phyloP scores from a whole-genome alignment of 2,329 filamentous ascomycete species.

The Dactylellina parvicollis region DNA sequence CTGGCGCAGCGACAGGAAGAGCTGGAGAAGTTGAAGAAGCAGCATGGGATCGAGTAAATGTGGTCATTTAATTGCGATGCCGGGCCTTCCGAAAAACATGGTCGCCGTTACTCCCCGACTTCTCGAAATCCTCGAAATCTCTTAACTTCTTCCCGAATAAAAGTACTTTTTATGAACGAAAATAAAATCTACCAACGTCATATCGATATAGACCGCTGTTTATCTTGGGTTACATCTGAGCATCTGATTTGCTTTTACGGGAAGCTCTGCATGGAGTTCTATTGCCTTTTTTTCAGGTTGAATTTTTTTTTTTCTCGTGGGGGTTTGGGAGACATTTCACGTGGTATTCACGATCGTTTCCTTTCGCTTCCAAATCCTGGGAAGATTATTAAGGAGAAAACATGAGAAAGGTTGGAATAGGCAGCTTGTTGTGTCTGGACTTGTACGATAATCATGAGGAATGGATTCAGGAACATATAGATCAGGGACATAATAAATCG shows the following conservation, averaged over 20 bases:
- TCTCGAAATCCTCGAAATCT: no score
- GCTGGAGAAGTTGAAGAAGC: conserved; percentile 96
- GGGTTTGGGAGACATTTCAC: conserved; percentile 18
- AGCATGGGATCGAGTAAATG: conserved; percentile 96
- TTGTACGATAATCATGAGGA: conserved; percentile 37
- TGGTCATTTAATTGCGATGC: not conserved
- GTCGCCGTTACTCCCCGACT: not conserved
- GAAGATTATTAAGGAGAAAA: conserved; percentile 5
- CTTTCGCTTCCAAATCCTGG: conserved; percentile 19
- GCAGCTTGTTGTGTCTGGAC: conserved; percentile 12
- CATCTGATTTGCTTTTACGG: not conserved
- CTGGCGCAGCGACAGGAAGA: conserved; percentile 92
- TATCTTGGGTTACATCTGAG: conserved; percentile 15
- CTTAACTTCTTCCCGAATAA: no score
- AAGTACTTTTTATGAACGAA: no score
- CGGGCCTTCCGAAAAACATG: not conserved
- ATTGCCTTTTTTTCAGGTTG: not conserved
- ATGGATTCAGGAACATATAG: not conserved
- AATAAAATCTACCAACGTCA: conserved; percentile 16
- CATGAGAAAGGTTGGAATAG: conserved; percentile 12
- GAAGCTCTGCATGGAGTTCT: conserved; percentile 30
- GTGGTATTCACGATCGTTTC: conserved; percentile 19
- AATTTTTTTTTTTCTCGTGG: conserved; percentile 7
- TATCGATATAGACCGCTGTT: conserved; percentile 30
- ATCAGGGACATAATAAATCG: conserved; percentile 14